These are phyloP conservation scores for Fusarium sp. DNA, from an alignment of 2,329 filamentous ascomycete genomes.

Conservation along the genomic window DNA sequence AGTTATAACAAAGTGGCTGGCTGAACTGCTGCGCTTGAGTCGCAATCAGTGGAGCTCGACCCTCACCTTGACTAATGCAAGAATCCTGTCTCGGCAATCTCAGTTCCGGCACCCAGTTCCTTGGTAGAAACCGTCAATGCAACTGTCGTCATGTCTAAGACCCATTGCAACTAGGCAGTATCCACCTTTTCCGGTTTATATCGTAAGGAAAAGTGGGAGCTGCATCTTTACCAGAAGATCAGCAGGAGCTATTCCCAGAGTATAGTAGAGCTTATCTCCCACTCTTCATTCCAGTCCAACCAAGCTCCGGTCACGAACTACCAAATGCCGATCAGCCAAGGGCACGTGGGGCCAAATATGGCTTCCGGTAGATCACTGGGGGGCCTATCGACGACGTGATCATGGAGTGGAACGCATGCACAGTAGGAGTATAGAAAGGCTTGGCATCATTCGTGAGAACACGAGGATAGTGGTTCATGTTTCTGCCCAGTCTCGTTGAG, in stretches of 20 bases:
- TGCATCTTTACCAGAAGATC: neutral
- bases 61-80: neutral
- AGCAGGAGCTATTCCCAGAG: neutral
- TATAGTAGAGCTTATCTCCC: constrained; percentile 11
- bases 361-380: neutral
- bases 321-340: neutral
- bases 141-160: neutral
- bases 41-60: neutral
- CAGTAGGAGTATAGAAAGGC: neutral
- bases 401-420: too few relatives aligned
- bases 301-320: neutral
- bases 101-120: neutral
- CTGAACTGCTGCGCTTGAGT: neutral
- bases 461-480: neutral
- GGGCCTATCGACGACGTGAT: neutral
- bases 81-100: neutral
- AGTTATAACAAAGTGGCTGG: neutral
- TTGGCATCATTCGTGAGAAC: neutral
- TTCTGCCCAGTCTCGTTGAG: neutral
- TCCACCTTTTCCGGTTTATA: neutral
- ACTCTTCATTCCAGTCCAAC: constrained; percentile 1
- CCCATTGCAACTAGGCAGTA: neutral
- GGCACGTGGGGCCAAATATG: neutral
- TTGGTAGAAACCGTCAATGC: neutral
- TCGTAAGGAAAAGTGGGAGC: neutral